Conservation (phyloP, 495 filamentous ascomycete species). For the Penicillium simplicissimum region DNA sequence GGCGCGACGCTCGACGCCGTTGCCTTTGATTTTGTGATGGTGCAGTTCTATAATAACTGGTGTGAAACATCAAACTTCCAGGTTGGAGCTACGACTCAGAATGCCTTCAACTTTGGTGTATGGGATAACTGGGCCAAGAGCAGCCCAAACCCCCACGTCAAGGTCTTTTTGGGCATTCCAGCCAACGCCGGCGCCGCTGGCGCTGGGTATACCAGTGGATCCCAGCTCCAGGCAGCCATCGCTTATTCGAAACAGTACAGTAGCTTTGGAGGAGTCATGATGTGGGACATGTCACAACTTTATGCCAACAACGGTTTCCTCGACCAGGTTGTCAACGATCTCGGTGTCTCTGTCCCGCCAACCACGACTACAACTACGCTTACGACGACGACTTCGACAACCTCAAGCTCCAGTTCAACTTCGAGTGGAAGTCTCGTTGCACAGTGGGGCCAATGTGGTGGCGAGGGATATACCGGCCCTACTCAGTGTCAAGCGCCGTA, state of each 20-base stretch:
- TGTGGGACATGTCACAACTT: slow-evolving; percentile 58
- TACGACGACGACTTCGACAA: not conserved
- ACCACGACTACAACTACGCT: not conserved
- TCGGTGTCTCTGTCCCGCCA: not conserved
- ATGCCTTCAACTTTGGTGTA: slow-evolving; percentile 56
- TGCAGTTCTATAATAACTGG: slow-evolving; percentile 65
- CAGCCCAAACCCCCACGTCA: slow-evolving; percentile 53
- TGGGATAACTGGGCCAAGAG: slow-evolving; percentile 62
- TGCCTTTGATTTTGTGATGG: slow-evolving; percentile 54
- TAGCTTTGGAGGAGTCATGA: slow-evolving; percentile 60
- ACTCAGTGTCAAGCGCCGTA: slow-evolving; percentile 40
- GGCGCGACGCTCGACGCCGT: slow-evolving; percentile 40
- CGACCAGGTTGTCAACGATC: slow-evolving; percentile 24
- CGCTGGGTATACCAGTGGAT: slow-evolving; percentile 46
- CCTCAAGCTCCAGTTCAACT: slow-evolving; percentile 1
- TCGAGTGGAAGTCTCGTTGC: slow-evolving; percentile 20
- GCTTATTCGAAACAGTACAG: slow-evolving; percentile 40
- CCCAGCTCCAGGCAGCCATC: slow-evolving; percentile 38
- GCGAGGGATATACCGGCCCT: slow-evolving; percentile 35
- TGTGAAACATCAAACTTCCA: slow-evolving; percentile 51
- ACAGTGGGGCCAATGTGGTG: slow-evolving; percentile 46
- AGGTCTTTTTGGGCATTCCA: slow-evolving; percentile 58
- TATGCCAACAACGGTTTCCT: slow-evolving; percentile 50
- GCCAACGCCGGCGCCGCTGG: slow-evolving; percentile 50
- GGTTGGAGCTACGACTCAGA: slow-evolving; percentile 38